Evolutionary conservation across 768 basidiomycete genomes (phyloP).

Genomic region (Boletus edulis): DNA sequence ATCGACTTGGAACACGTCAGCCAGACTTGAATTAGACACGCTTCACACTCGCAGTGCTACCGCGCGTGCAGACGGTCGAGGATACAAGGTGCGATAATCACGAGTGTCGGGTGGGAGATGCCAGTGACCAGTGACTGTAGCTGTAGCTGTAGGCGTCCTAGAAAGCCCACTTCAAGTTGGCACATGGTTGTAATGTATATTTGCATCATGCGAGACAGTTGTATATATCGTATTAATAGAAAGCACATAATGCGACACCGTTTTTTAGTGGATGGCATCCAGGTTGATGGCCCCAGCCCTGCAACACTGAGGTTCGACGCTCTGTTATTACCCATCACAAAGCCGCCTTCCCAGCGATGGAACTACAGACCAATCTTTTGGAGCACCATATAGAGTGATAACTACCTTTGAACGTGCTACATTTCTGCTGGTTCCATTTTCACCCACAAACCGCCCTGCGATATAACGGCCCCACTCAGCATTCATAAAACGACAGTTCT

Average conservation of each 20-base stretch:
- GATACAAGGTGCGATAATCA: not conserved
- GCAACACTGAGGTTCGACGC: no score
- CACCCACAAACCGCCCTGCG: conserved; percentile 48
- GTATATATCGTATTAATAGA: no score
- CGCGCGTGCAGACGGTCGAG: not conserved
- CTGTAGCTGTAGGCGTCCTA: not conserved
- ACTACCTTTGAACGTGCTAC: not conserved
- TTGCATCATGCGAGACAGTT: no score
- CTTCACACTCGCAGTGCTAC: not conserved
- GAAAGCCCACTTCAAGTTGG: no score
- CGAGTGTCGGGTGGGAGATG: not conserved
- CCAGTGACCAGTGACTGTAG: no score
- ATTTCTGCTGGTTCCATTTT: conserved; percentile 35
- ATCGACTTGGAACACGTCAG: not conserved
- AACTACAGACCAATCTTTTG: not conserved
- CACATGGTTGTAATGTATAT: no score
- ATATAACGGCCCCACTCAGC: not conserved
- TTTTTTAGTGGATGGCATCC: no score
- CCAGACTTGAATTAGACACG: not conserved
- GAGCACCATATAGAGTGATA: not conserved
- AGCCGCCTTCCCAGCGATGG: no score
- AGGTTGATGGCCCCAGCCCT: no score
- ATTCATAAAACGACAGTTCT: not conserved
- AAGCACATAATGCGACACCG: not conserved
- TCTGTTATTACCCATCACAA: no score